Conservation (phyloP, 306 rosid species). For the Sechiopsis laciniata region DNA sequence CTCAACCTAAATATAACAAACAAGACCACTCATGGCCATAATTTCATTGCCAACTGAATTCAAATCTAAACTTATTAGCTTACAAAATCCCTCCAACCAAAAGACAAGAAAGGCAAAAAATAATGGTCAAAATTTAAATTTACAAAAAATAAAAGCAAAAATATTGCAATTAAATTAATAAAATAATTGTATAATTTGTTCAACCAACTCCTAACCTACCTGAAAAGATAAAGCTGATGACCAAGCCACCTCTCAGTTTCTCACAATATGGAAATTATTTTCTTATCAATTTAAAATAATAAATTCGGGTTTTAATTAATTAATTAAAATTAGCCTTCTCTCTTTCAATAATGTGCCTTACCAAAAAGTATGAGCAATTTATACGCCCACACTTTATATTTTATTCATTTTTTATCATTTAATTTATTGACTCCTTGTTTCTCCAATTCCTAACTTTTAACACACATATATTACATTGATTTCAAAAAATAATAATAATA, state of each 20-base stretch:
- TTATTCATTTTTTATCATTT: not conserved
- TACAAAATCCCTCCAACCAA: not conserved
- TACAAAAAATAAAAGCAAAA: not conserved
- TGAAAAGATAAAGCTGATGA: slow-evolving; percentile 18
- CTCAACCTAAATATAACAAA: not conserved
- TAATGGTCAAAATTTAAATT: not conserved
- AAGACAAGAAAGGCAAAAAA: not conserved
- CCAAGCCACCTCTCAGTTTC: not conserved
- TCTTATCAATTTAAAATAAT: not conserved
- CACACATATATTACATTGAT: not conserved
- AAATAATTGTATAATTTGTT: not conserved
- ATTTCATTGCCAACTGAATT: not conserved
- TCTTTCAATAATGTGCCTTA: slow-evolving; percentile 17
- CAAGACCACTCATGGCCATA: not conserved
- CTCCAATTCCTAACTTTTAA: not conserved
- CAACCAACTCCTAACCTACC: slow-evolving; percentile 17
- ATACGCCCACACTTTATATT: slow-evolving; percentile 18
- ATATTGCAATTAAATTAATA: not conserved
- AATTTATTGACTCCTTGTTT: not conserved
- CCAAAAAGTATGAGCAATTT: slow-evolving; percentile 24
- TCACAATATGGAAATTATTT: not conserved
- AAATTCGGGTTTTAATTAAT: not conserved
- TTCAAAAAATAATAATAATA: too few species aligned
- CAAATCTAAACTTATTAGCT: not conserved
- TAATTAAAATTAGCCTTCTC: slow-evolving; percentile 8